Percentiles rank a stretch among this genome's conserved stretches.
These are phyloP conservation scores for Aspergillus ustus DNA, from an alignment of 2,329 filamentous ascomycete species.

Conservation along the genomic window DNA sequence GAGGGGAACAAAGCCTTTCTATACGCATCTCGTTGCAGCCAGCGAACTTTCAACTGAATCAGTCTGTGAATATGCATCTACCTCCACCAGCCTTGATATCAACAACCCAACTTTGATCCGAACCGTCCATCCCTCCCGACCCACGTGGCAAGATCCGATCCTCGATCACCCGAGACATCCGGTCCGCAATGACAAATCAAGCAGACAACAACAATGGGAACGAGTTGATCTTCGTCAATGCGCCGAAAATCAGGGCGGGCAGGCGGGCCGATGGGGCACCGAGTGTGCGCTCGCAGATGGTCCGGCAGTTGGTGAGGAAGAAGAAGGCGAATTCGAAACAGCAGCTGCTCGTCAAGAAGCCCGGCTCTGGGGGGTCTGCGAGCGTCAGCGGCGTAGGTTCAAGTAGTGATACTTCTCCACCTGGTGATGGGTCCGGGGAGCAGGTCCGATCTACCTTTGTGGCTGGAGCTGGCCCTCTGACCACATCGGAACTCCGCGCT, in stretches of 20 bases:
- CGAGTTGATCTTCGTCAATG: slow-evolving; percentile 2
- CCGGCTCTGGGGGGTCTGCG: neutral
- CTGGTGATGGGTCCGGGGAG: neutral
- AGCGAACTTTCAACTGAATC: neutral
- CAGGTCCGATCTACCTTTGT: neutral
- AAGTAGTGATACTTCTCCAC: neutral
- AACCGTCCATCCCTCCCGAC: neutral
- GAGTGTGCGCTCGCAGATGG: neutral
- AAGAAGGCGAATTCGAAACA: neutral
- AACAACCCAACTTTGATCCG: neutral
- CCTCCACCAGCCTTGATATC: neutral
- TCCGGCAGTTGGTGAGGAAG: neutral
- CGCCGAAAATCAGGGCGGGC: neutral
- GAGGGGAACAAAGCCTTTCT: neutral
- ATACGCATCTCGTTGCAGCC: neutral
- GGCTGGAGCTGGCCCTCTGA: neutral
- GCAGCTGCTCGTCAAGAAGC: neutral
- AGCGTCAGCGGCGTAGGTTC: neutral
- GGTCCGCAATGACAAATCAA: neutral
- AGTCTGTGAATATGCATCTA: neutral
- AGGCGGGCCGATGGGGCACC: neutral
- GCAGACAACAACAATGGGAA: neutral
- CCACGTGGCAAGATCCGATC: neutral
- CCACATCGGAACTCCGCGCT: neutral
- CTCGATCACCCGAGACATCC: neutral